Evolutionary conservation across 2,329 filamentous ascomycete genomes (phyloP).

Genomic region (Diaporthe velutina): DNA sequence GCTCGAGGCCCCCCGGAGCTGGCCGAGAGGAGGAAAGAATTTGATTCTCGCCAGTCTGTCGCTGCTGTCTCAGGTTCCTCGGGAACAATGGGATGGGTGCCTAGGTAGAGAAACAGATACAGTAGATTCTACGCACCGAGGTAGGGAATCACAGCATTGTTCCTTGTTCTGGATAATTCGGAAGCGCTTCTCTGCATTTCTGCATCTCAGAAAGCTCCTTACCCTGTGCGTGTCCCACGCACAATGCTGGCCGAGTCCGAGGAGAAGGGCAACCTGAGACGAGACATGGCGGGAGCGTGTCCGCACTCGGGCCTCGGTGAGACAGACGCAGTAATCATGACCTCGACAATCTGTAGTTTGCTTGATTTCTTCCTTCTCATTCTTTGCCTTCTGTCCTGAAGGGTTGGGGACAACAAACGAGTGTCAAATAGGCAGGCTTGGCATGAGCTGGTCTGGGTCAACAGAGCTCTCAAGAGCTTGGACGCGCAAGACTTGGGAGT

Average conservation of each 20-base stretch:
- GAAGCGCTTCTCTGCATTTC: background rate
- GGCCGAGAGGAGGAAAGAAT: background rate
- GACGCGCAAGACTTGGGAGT: background rate
- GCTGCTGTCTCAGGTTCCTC: background rate
- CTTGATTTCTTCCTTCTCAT: background rate
- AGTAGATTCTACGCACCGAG: background rate
- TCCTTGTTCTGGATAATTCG: background rate
- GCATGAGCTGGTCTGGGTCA: background rate
- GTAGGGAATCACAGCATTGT: background rate
- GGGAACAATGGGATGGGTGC: background rate
- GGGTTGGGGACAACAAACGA: too few species aligned
- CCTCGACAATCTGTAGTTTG: background rate
- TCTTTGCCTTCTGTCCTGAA: background rate
- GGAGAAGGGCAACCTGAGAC: slow-evolving; percentile 21
- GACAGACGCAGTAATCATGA: slow-evolving; percentile 5
- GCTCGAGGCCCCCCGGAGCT: background rate
- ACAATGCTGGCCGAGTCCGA: slow-evolving; percentile 9
- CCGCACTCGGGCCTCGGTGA: background rate
- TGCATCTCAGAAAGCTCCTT: too few species aligned
- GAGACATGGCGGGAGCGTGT: slow-evolving; percentile 19
- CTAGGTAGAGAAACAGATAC: background rate
- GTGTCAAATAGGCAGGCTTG: background rate
- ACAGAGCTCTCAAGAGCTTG: background rate
- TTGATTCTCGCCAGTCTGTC: background rate
- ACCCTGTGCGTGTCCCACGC: background rate